Base-by-base conservation (phyloP, 805 yeast genomes). In the Cyberlindnera veronae region DNA sequence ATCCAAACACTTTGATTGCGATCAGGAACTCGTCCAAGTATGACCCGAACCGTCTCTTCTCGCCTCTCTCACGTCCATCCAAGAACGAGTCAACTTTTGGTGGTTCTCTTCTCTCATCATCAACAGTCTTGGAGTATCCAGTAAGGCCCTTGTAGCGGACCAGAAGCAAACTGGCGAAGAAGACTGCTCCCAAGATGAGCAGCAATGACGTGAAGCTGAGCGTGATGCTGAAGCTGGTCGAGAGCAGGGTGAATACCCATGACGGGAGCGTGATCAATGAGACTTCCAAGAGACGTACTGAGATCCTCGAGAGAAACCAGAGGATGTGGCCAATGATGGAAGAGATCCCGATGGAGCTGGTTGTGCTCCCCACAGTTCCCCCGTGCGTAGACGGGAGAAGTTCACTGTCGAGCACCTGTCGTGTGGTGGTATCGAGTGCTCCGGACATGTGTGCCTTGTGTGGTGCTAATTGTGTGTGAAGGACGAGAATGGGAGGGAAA, bases 1-100 rank as follows among this genome's bases (percentile, higher is more conserved):
- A 91, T 2, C 98, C 98, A 66, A 91, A 93, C 6, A 93, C 84
- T 62, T 88, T 89, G 48, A 93, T 86, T 3, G 96, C 98, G 36
- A 86, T 76, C 33, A 91, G 64, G 53, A 91, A 91, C 58, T 90
- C 95, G 59, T 91, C 96, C 38, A 91, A 66, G 55, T 88, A 90
- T 34, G 85, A 81, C 6, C 73, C 66, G 7, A 73, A 60, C 33
- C 76, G 68, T 20, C 49, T 52, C 64, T 44, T 48, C 16, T 79
- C 74, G 46, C 70, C 47, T 23, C 30, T 29, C 20, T 42, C 45
- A 9, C 43, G 27, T 1, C 41, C 33, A 3, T 37, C 46, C 5
- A 48, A 29, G 34, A 48, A 44, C 3, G 44, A 32, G 31, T 48
- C 49, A 6, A 38, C 45, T 3, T 38, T 36, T 6, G 46, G 48